These are phyloP conservation scores for Aspergillus conjunctus DNA, from an alignment of 495 filamentous ascomycete species.

Conservation along the genomic window DNA sequence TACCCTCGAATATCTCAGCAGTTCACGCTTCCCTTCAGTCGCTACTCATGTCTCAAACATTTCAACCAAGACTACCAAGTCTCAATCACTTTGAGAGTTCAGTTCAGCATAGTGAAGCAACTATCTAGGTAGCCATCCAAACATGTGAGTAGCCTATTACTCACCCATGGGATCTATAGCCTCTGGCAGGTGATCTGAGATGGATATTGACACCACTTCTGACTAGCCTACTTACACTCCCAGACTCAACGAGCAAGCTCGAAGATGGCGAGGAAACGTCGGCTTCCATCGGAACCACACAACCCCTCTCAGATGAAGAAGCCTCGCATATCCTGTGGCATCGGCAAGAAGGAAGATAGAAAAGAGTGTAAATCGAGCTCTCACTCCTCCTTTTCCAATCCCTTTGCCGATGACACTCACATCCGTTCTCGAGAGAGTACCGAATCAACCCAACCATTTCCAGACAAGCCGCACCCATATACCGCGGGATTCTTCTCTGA, in stretches of 20 bases:
- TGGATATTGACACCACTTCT: not conserved
- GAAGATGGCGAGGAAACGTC: not conserved
- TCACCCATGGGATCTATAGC: not conserved
- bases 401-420: not conserved
- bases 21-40: no score
- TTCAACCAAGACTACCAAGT: no score
- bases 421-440: not conserved
- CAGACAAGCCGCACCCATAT: slow-evolving; percentile 7
- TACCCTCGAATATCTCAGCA: no score
- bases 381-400: not conserved
- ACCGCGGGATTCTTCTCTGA: slow-evolving; percentile 27
- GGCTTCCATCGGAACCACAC: not conserved
- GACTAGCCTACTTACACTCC: not conserved
- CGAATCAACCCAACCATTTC: not conserved
- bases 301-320: not conserved
- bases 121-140: no score
- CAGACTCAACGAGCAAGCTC: not conserved
- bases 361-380: not conserved
- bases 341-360: not conserved
- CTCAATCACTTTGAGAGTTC: no score
- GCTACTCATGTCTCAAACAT: no score
- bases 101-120: no score
- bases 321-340: not conserved
- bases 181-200: not conserved
- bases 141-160: no score